These are phyloP conservation scores for Kazachstania kunashirensis DNA, from an alignment of 805 yeast genomes.

Conservation along the genomic window DNA sequence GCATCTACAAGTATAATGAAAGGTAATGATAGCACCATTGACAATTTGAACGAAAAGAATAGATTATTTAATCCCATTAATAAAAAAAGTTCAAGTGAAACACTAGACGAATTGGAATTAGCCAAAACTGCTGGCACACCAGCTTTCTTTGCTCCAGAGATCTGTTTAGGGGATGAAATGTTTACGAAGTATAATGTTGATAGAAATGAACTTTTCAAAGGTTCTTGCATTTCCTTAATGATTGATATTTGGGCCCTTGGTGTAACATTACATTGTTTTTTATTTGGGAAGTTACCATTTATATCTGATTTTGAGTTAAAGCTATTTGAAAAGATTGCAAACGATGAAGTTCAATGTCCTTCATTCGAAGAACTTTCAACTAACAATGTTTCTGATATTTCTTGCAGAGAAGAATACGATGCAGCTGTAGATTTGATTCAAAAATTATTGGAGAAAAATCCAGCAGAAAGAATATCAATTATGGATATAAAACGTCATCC, in stretches of 20 bases:
- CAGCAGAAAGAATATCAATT: conserved; percentile 58
- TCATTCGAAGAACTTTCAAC: conserved; percentile 22
- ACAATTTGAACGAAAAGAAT: conserved; percentile 3
- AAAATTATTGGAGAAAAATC: conserved; percentile 61
- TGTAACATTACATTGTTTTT: conserved; percentile 75
- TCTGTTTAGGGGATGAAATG: conserved; percentile 49
- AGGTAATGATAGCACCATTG: conserved; percentile 4
- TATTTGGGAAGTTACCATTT: conserved; percentile 89
- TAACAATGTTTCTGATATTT: conserved; percentile 27
- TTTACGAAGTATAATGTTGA: conserved; percentile 17
- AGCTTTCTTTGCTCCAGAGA: conserved; percentile 92
- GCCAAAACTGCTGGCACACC: conserved; percentile 98
- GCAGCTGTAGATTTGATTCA: conserved; percentile 47
- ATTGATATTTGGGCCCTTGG: conserved; percentile 99
- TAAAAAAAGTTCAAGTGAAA: conserved; percentile 6
- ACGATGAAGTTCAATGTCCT: conserved; percentile 52
- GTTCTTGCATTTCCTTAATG: conserved; percentile 62
- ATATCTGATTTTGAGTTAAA: conserved; percentile 63
- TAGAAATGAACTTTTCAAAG: conserved; percentile 20
- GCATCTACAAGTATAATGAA: conserved; percentile 12
- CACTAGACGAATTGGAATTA: conserved; percentile 60
- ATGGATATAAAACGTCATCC: conserved; percentile 69
- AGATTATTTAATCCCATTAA: neutral
- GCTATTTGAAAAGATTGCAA: conserved; percentile 72
- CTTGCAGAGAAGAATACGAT: conserved; percentile 37